These are phyloP conservation scores for Rhizopus microsporus DNA, from an alignment of 371 early-diverging fungal species.

Conservation along the genomic window DNA sequence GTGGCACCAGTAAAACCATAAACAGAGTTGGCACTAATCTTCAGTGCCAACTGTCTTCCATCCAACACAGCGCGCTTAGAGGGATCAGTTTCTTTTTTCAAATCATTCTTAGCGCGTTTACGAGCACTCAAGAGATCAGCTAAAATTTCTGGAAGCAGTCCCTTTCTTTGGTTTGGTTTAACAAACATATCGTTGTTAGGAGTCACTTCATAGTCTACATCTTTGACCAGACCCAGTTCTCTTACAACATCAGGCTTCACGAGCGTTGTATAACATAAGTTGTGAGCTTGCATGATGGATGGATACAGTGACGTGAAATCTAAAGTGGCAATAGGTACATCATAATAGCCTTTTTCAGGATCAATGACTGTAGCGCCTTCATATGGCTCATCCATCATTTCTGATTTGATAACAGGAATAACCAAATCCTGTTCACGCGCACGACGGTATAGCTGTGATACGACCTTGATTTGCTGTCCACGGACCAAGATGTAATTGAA, in stretches of 20 bases:
- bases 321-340: slow-evolving; percentile 96
- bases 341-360: slow-evolving; percentile 96
- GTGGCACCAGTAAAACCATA: slow-evolving; percentile 99
- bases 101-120: slow-evolving; percentile 93
- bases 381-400: slow-evolving; percentile 87
- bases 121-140: slow-evolving; percentile 93
- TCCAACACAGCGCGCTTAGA: slow-evolving; percentile 93
- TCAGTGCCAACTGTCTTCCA: slow-evolving; percentile 96
- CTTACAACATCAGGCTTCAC: slow-evolving; percentile 64
- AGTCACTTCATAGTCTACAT: slow-evolving; percentile 84
- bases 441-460: slow-evolving; percentile 95
- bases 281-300: slow-evolving; percentile 99
- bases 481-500: slow-evolving; percentile 96
- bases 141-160: slow-evolving; percentile 95
- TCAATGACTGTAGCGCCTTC: slow-evolving; percentile 99
- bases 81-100: slow-evolving; percentile 95
- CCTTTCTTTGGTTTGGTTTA: slow-evolving; percentile 72
- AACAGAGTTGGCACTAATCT: slow-evolving; percentile 98
- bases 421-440: slow-evolving; percentile 85
- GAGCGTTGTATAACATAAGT: slow-evolving; percentile 98
- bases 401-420: slow-evolving; percentile 88
- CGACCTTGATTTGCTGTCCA: slow-evolving; percentile 98
- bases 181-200: slow-evolving; percentile 93
- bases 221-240: slow-evolving; percentile 66
- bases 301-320: slow-evolving; percentile 99